Percentiles rank a stretch among this genome's conserved stretches.
phyloP scores from a whole-genome alignment of 495 filamentous ascomycete species.

The Penicillium flavigenum region DNA sequence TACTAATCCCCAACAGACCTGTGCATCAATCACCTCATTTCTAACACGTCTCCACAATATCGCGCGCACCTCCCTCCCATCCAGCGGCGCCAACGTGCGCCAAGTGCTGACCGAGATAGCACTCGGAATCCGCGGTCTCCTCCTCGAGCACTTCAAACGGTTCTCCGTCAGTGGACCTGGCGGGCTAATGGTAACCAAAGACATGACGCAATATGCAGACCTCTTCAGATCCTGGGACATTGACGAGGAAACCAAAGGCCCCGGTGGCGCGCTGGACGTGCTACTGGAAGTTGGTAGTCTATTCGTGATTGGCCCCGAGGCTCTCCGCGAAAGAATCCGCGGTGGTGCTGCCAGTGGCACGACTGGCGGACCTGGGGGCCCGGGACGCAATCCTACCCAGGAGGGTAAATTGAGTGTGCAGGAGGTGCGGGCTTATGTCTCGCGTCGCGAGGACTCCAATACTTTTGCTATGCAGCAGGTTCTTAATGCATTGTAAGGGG shows the following conservation, averaged over 20 bases:
- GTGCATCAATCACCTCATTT: slow-evolving; percentile 73
- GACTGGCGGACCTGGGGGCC: slow-evolving; percentile 20
- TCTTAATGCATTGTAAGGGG: slow-evolving; percentile 56
- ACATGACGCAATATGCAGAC: slow-evolving; percentile 86
- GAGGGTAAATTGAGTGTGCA: slow-evolving; percentile 58
- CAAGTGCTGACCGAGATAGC: slow-evolving; percentile 84
- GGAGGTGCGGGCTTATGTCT: slow-evolving; percentile 81
- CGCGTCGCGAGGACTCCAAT: slow-evolving; percentile 76
- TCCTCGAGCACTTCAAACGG: slow-evolving; percentile 92
- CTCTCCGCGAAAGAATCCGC: slow-evolving; percentile 75
- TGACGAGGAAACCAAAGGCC: slow-evolving; percentile 55
- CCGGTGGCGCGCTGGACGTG: slow-evolving; percentile 73
- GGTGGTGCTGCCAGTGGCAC: slow-evolving; percentile 40
- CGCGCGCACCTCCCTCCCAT: slow-evolving; percentile 66
- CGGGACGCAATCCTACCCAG: slow-evolving; percentile 33
- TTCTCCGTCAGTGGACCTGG: slow-evolving; percentile 89
- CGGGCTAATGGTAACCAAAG: slow-evolving; percentile 92
- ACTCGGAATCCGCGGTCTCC: slow-evolving; percentile 66
- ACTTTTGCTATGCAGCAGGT: slow-evolving; percentile 79
- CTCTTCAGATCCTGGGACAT: slow-evolving; percentile 78
- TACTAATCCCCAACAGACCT: slow-evolving; percentile 52
- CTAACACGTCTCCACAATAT: slow-evolving; percentile 62
- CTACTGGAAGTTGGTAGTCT: slow-evolving; percentile 92
- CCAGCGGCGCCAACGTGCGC: slow-evolving; percentile 68
- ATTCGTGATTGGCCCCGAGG: slow-evolving; percentile 92